Evolutionary conservation across 257 asterid genomes (phyloP), one percentile per base, ranked within the genome.

Genomic region (Gentiana straminea): DNA sequence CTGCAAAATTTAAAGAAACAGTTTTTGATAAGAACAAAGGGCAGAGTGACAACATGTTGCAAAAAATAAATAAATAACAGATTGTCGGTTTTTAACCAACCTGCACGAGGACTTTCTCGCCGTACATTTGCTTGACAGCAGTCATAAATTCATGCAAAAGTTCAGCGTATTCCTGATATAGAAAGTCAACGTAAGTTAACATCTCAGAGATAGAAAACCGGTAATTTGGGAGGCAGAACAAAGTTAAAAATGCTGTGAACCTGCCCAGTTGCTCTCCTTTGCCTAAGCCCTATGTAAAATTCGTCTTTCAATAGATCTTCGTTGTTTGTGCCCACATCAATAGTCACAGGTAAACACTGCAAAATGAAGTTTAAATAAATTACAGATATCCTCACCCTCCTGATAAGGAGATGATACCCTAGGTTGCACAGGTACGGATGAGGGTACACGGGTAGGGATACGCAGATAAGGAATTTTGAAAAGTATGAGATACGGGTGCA

Each of bases 321-420:
- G 44, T 91, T 91, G 73, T 91, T 91, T 36, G 98, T 91, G 59
- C 98, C 98, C 64, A 91, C 96, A 15, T 91, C 98, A 51, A 90
- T 86, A 52, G 97, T 90, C 39, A 90, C 77, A 1, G 97, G 97
- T 74, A 90, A 71, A 71, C 97, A 90, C 97, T 90, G 84, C 43
- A 5, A 66, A 37, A 13, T 24, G 5, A 12, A 24, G 24, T 24
- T 24, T 24, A 24, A 24, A 24, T 24, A 24, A 24, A 24, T 24
- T 24, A 24, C 24, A 24, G 24, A 24, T 24, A 24, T 24, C 24
- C 24, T 24, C 24, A 24, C 24, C 24, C 24, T 24, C 24, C 24
- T 24, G 24, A 24, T 24, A 24, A 24, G 24, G 24, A 24, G 24
- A 24, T 24, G 24, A 24, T 24, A 24, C 24, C 24, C 24, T 24